A percentile compares a stretch with the other conserved stretches of the same genome.
phyloP scores from a whole-genome alignment of 75 land plant genomes.

The Sequoia sempervirens region DNA sequence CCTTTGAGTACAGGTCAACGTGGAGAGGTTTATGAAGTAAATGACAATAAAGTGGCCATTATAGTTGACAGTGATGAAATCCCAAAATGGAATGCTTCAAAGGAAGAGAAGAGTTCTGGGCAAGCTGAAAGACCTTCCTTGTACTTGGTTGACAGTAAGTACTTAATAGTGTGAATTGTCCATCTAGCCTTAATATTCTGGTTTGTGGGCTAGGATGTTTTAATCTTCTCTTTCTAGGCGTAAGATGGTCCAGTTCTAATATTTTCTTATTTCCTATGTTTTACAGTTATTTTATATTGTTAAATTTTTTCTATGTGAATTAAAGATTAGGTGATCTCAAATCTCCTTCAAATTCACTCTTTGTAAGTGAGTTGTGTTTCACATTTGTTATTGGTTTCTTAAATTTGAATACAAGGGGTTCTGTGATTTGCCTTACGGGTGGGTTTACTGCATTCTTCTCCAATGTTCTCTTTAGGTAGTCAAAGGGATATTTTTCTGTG shows the following conservation, averaged over 20 bases:
- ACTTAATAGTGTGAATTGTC: not conserved
- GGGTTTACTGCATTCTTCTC: not conserved
- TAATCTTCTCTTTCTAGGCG: not conserved
- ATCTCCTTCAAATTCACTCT: not conserved
- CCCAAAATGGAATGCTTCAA: constrained; percentile 13
- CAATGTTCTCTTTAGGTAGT: not conserved
- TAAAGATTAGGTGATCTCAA: not conserved
- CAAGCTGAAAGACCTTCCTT: constrained; percentile 39
- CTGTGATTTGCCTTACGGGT: not conserved
- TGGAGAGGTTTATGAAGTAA: constrained; percentile 64
- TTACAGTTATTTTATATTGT: not conserved
- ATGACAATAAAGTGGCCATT: constrained; percentile 58
- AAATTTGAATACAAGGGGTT: not conserved
- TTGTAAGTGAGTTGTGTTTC: not conserved
- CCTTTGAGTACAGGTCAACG: constrained; percentile 53
- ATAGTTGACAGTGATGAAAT: constrained; percentile 33
- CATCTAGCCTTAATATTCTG: not conserved
- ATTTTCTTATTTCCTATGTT: not conserved
- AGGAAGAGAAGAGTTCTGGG: constrained; percentile 13
- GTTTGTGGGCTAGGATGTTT: not conserved
- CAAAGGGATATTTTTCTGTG: not conserved
- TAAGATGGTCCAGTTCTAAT: not conserved
- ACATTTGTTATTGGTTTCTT: not conserved
- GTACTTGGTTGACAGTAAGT: constrained; percentile 53
- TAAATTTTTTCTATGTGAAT: not conserved